Conservation (phyloP, 441 rosid genomes). For the Eugenia klotzschiana region DNA sequence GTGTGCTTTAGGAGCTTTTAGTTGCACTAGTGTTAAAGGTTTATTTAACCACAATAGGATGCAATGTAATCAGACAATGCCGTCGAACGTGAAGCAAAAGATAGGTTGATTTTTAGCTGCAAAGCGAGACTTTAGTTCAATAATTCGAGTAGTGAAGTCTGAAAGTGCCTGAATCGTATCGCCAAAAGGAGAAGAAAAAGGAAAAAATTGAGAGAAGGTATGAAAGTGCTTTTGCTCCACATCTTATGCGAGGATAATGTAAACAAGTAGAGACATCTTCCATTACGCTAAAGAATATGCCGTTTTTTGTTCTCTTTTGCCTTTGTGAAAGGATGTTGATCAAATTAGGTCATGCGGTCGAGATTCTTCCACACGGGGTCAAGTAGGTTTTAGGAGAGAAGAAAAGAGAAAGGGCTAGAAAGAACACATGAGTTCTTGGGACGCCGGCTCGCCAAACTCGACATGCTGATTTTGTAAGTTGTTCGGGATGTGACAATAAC, state of each 20-base stretch:
- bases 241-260: background rate
- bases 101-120: background rate
- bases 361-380: background rate
- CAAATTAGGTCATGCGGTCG: background rate
- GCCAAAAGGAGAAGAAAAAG: background rate
- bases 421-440: background rate
- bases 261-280: background rate
- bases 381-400: background rate
- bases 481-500: background rate
- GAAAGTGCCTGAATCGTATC: background rate
- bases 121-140: background rate
- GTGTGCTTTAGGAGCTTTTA: background rate
- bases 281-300: background rate
- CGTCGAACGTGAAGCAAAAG: background rate
- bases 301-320: background rate
- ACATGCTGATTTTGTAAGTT: background rate
- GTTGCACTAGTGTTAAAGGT: background rate
- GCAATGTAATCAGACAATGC: background rate
- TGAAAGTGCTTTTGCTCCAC: background rate
- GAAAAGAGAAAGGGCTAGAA: background rate
- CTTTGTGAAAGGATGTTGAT: background rate
- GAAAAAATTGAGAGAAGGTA: background rate
- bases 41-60: background rate
- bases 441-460: background rate
- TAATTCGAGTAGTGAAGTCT: background rate